Evolutionary conservation across 75 land plant genomes (phyloP).

Genomic region (Cunninghamia lanceolata): DNA sequence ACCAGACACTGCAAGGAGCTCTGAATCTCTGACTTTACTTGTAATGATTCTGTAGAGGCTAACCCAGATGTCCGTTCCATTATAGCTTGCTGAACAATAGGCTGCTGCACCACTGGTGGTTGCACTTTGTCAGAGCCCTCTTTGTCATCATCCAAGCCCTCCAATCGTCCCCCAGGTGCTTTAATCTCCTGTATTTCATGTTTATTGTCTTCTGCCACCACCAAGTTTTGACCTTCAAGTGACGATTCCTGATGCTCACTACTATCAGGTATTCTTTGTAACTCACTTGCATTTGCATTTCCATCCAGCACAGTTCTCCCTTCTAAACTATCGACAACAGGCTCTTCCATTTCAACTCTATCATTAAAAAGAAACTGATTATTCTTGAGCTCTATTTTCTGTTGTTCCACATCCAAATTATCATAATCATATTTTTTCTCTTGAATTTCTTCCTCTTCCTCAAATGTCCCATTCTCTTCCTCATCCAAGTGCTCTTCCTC

Average conservation of each 20-base stretch:
- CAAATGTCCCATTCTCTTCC: conserved; percentile 50
- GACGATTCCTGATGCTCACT: conserved; percentile 13
- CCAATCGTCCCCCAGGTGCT: neutral
- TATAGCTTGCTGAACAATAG: neutral
- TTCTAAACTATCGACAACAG: conserved; percentile 31
- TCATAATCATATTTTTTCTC: conserved; percentile 31
- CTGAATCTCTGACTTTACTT: conserved; percentile 16
- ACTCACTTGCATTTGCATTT: neutral
- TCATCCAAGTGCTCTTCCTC: conserved; percentile 48
- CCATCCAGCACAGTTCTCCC: conserved; percentile 14
- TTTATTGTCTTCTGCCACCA: conserved; percentile 10
- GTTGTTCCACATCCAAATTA: conserved; percentile 28
- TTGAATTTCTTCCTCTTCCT: conserved; percentile 34
- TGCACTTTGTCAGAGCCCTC: neutral
- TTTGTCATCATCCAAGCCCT: neutral
- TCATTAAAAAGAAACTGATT: conserved; percentile 42
- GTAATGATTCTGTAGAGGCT: neutral
- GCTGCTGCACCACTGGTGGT: neutral
- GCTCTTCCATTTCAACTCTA: conserved; percentile 35
- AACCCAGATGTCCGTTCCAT: neutral
- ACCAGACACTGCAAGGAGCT: conserved; percentile 11
- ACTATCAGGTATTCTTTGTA: conserved; percentile 14
- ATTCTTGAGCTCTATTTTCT: conserved; percentile 11
- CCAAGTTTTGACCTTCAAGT: conserved; percentile 6
- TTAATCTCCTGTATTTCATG: conserved; percentile 8